Evolutionary conservation across 345 rosid species (phyloP).

Genomic region (Clausena lansium): DNA sequence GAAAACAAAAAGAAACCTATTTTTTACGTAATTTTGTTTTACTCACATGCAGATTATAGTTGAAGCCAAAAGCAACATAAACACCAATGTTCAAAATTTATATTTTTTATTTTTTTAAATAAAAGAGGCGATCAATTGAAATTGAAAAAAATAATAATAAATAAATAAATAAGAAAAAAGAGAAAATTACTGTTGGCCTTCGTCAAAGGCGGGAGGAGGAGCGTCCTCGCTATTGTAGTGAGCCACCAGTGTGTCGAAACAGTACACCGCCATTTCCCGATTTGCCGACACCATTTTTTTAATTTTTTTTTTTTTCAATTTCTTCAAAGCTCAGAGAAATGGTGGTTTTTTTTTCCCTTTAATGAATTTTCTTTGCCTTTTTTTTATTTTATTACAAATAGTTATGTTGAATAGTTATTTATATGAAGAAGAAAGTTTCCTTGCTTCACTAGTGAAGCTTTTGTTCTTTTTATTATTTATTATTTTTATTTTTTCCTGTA

Average conservation of each 20-base stretch:
- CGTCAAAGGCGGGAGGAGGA: conserved; percentile 88
- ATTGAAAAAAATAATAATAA: not conserved
- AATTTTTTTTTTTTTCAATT: not conserved
- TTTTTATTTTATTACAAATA: too few relatives aligned
- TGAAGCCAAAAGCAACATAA: not conserved
- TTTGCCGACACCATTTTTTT: conserved; percentile 84
- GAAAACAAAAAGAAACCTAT: not conserved
- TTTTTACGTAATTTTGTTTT: not conserved
- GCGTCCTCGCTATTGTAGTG: conserved; percentile 83
- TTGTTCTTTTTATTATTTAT: not conserved
- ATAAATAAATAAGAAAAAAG: not conserved
- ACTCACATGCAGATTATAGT: not conserved
- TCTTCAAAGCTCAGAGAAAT: conserved; percentile 5
- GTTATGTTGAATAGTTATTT: not conserved
- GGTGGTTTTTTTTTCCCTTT: not conserved
- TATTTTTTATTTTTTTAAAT: too few relatives aligned
- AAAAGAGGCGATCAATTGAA: conserved; percentile 1
- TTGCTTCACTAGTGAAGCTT: not conserved
- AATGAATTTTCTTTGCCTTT: not conserved
- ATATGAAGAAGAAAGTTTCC: not conserved
- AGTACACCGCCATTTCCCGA: conserved; percentile 95
- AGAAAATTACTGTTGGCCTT: conserved; percentile 63
- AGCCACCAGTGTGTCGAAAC: conserved; percentile 91
- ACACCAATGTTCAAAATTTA: not conserved
- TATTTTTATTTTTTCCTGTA: not conserved